Evolutionary conservation across 805 yeast species (phyloP), one percentile per base, ranked within the genome.

Genomic region (Cyberlindnera veronae): DNA sequence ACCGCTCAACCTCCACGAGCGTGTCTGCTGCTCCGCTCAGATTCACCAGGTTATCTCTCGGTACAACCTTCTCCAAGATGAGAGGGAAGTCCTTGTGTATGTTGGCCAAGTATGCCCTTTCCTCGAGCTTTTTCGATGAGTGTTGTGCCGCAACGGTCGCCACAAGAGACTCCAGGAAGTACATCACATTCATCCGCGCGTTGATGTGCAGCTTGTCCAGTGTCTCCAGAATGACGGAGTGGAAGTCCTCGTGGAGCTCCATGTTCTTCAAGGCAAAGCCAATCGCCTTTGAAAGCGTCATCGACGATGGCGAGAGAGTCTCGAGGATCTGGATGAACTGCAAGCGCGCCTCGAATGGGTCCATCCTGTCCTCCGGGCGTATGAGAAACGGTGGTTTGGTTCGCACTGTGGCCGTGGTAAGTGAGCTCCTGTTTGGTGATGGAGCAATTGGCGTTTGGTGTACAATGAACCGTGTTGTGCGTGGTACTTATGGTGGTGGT

Each of bases 291-390:
- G 38, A 60, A 23, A 77, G 64, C n/a, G 68, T 66, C 50, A 64
- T 74, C 36, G 68, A 63, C 1, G 88, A 73, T 0, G 95, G 90
- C 31, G 78, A 80, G 30, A 91, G 64, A 6, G 70, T 60, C 49
- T 79, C 72, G 39, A 90, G 68, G 32, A 79, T 74, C 51, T 80
- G 85, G 6, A 78, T 71, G 53, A 90, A 82, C 60, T 83, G 84
- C 33, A 87, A 65, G 43, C 91, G 74, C 5, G 90, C 89, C 55
- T 87, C 96, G 60, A 91, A 86, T 1, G 96, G 81, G 58, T 90
- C 96, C 95, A 90, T 87, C n/a, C n/a, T 26, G 29, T 21, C 24
- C 24, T 21, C 24, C 10, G 24, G 10, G 24, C 24, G 24, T n/a
- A n/a, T n/a, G n/a, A n/a, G n/a, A n/a, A n/a, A n/a, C n/a, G n/a